phyloP scores from a whole-genome alignment of 805 yeast species.

The Monosporozyma yasuniensis region DNA sequence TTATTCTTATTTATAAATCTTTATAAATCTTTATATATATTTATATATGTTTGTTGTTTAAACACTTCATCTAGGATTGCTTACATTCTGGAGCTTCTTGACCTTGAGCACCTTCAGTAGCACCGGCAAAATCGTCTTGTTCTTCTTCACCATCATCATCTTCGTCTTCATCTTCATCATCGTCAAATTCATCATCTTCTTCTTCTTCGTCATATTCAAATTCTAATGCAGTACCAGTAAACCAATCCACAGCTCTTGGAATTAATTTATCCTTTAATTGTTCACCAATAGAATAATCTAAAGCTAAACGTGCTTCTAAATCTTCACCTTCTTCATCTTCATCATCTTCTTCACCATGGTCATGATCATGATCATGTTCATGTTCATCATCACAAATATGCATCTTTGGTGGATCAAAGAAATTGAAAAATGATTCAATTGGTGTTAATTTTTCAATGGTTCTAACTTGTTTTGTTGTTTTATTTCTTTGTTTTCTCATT shows the following conservation, averaged over 20 bases:
- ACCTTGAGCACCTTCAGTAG: conserved; percentile 59
- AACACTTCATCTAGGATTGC: conserved; percentile 41
- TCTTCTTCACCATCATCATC: conserved; percentile 22
- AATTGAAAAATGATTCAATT: conserved; percentile 90
- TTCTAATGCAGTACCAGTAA: conserved; percentile 92
- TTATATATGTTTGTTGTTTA: background rate
- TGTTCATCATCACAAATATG: conserved; percentile 31
- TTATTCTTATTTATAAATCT: background rate
- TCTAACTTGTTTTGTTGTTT: conserved; percentile 91
- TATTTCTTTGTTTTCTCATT: conserved; percentile 95
- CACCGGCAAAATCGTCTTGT: conserved; percentile 32
- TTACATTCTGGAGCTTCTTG: conserved; percentile 70
- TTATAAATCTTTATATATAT: background rate
- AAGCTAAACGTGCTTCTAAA: conserved; percentile 73
- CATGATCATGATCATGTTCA: conserved; percentile 38
- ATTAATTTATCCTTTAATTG: conserved; percentile 90
- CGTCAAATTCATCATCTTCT: conserved; percentile 53
- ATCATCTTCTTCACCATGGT: conserved; percentile 39
- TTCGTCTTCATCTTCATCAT: conserved; percentile 56
- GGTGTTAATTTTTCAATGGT: conserved; percentile 92
- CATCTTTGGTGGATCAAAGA: conserved; percentile 87
- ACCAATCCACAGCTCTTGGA: conserved; percentile 97
- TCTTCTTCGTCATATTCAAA: conserved; percentile 54
- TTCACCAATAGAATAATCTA: conserved; percentile 94
- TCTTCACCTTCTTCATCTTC: conserved; percentile 55